Evolutionary conservation across 78 protist species (phyloP).

Genomic region (Fonticula alba): DNA sequence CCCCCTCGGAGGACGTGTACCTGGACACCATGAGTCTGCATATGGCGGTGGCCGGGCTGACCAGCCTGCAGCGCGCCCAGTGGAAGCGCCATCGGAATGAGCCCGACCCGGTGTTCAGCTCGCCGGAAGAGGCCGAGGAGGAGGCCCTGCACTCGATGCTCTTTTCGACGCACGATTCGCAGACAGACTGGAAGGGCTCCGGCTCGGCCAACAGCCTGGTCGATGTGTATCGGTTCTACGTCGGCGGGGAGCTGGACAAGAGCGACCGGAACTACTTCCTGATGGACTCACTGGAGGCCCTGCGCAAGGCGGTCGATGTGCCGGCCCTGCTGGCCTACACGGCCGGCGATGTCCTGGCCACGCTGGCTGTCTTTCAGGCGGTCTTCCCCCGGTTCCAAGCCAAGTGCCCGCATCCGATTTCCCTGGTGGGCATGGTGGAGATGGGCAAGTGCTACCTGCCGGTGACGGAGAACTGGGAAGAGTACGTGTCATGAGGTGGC

Average conservation of each 20-base stretch:
- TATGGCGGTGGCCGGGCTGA: background rate
- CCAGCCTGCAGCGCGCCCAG: background rate
- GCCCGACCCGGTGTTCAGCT: no score
- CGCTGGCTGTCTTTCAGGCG: background rate
- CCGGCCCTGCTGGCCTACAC: background rate
- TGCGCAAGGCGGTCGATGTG: background rate
- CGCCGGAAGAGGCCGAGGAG: no score
- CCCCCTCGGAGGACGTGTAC: background rate
- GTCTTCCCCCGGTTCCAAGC: background rate
- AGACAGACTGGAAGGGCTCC: no score
- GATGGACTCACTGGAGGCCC: background rate
- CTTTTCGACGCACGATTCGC: no score
- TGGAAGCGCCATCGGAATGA: no score
- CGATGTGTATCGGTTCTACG: no score
- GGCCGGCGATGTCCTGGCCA: background rate
- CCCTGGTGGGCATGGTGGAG: conserved; percentile 3
- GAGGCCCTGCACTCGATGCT: no score
- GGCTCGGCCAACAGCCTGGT: no score
- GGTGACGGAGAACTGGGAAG: background rate
- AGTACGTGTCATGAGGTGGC: no score
- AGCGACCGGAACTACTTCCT: background rate
- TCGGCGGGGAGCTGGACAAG: background rate
- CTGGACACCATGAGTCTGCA: background rate
- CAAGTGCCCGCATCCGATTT: background rate
- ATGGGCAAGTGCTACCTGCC: conserved; percentile 1